Evolutionary conservation across 108 stramenopile species (phyloP), one percentile per base, ranked within the genome.

Genomic region (Nitzschia sp.): DNA sequence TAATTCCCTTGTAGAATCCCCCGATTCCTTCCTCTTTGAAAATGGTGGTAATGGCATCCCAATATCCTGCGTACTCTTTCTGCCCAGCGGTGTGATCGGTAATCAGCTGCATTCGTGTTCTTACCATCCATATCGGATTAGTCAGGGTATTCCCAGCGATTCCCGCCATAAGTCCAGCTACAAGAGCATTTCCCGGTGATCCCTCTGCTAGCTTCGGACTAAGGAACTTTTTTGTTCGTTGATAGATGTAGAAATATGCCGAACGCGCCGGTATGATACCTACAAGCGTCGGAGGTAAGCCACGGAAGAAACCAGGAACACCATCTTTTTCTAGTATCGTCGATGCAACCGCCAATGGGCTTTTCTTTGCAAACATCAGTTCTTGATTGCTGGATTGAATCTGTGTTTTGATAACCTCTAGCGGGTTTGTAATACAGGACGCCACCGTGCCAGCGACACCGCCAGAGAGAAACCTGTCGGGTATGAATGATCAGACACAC

Each of bases 81-180:
- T 95, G 94, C 1, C 94, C 94, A 1, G 89, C 91, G 4, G 87
- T 34, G 42, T 66, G 56, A 64, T 94, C 96, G 13, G 90, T 85
- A 47, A 94, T 36, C 9, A 95, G 77, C 68, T 94, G 95, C 86
- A 95, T 85, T 2, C 96, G 74, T 1, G 96, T 96, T 63, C 92
- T 95, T 21, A 98, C 94, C 82, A 98, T 90, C 95, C 97, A 98
- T 64, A 98, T 94, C 1, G 97, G 97, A 76, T 91, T 95, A 8
- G 97, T 96, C 15, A 96, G 71, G 17, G 96, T 93, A 49, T 95
- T 95, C 2, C 85, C 74, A 25, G 75, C 68, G 29, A 91, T 75
- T 25, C 90, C 86, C 6, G 91, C 86, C 49, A 74, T 29, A 31
- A 92, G 74, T 27, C 89, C 87, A 31, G 88, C 64, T 29, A 89